phyloP scores from a whole-genome alignment of 192 early-diverging fungal genomes.

The Paraglomus brasilianum region DNA sequence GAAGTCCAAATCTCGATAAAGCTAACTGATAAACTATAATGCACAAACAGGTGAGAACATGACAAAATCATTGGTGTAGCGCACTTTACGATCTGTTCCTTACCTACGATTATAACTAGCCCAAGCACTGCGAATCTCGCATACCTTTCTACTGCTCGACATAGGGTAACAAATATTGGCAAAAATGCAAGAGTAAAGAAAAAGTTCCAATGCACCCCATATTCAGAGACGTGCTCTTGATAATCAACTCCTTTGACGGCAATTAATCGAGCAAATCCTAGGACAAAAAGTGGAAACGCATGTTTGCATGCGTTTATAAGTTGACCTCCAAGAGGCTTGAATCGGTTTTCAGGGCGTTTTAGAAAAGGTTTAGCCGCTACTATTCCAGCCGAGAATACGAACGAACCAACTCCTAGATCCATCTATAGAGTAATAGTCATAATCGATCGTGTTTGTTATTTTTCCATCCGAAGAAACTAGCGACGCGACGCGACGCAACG shows the following conservation, averaged over 20 bases:
- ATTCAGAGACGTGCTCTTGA: constrained; percentile 92
- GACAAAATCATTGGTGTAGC: constrained; percentile 15
- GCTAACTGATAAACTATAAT: constrained; percentile 59
- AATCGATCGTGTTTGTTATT: not conserved
- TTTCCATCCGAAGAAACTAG: too few relatives aligned
- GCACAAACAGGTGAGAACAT: not conserved
- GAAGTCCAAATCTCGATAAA: constrained; percentile 55
- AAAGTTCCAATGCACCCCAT: constrained; percentile 99
- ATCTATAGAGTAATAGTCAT: constrained; percentile 53
- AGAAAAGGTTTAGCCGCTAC: constrained; percentile 67
- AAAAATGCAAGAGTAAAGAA: constrained; percentile 91
- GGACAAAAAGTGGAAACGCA: constrained; percentile 63
- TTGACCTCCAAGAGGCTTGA: constrained; percentile 34
- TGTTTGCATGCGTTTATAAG: constrained; percentile 48
- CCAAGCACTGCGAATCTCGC: constrained; percentile 58
- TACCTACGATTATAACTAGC: constrained; percentile 47
- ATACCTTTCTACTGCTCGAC: constrained; percentile 50
- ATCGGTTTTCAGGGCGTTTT: constrained; percentile 36
- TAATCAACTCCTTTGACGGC: constrained; percentile 83
- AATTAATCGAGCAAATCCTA: constrained; percentile 73
- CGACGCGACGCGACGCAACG: not conserved
- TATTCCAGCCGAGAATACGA: constrained; percentile 89
- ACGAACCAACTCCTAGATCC: constrained; percentile 92
- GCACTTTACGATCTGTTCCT: not conserved
- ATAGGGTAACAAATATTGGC: constrained; percentile 72